A percentile compares a stretch with the other conserved stretches of the same genome.
phyloP scores from a whole-genome alignment of 2,329 filamentous ascomycete species.

The Fusarium sp. region DNA sequence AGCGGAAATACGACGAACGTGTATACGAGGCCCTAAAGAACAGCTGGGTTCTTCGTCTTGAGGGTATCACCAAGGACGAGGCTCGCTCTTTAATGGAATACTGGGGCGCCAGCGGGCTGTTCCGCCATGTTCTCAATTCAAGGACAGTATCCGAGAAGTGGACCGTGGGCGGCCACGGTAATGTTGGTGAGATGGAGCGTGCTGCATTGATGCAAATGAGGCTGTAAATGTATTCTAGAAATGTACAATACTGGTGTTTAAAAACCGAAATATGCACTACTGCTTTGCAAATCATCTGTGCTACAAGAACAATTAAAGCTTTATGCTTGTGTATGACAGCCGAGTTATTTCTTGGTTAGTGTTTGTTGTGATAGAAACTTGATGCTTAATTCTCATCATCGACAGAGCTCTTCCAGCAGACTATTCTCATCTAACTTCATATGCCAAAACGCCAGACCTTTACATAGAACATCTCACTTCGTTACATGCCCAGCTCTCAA shows the following conservation, averaged over 20 bases:
- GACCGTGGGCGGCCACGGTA: slow-evolving; percentile 81
- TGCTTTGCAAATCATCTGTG: neutral
- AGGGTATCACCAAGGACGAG: slow-evolving; percentile 77
- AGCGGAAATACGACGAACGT: slow-evolving; percentile 65
- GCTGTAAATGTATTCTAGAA: slow-evolving; percentile 49
- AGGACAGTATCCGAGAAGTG: slow-evolving; percentile 81
- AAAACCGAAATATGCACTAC: slow-evolving; percentile 25
- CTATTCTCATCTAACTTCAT: slow-evolving; percentile 37
- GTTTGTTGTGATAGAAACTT: neutral
- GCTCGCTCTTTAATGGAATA: slow-evolving; percentile 88
- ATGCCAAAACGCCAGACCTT: slow-evolving; percentile 47
- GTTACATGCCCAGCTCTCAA: slow-evolving; percentile 34
- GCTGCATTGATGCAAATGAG: slow-evolving; percentile 62
- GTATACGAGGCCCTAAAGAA: slow-evolving; percentile 63
- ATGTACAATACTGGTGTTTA: slow-evolving; percentile 43
- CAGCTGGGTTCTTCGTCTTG: slow-evolving; percentile 65
- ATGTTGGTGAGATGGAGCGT: slow-evolving; percentile 87
- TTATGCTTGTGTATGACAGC: neutral
- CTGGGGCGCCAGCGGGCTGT: slow-evolving; percentile 85
- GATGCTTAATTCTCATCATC: slow-evolving; percentile 15
- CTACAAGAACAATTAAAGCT: neutral
- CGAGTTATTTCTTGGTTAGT: neutral
- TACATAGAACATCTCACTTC: slow-evolving; percentile 26
- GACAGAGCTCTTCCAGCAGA: slow-evolving; percentile 24
- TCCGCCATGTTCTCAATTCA: slow-evolving; percentile 76